A percentile compares a stretch with the other conserved stretches of the same genome.
Evolutionary conservation across 305 asterid species (phyloP).

Genomic region (Fraxinus velutina): DNA sequence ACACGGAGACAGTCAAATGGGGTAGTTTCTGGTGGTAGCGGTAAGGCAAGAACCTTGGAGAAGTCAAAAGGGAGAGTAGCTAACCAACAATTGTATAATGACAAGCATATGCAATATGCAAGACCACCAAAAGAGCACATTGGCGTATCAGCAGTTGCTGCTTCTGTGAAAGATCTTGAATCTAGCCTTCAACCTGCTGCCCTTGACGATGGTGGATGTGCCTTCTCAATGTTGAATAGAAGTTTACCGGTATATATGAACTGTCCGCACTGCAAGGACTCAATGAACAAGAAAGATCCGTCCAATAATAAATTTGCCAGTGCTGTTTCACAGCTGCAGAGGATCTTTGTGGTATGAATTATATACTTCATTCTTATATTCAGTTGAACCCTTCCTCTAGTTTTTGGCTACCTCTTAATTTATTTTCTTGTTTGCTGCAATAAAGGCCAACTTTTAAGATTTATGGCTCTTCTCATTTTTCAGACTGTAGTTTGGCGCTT

Average conservation of each 20-base stretch:
- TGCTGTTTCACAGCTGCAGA: slow-evolving; percentile 84
- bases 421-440: background rate
- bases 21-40: slow-evolving; percentile 32
- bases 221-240: slow-evolving; percentile 56
- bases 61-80: slow-evolving; percentile 53
- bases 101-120: slow-evolving; percentile 43
- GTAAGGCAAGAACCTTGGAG: slow-evolving; percentile 46
- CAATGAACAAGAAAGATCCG: slow-evolving; percentile 38
- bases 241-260: slow-evolving; percentile 80
- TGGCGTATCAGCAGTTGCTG: slow-evolving; percentile 28
- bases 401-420: background rate
- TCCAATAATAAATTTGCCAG: slow-evolving; percentile 60
- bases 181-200: slow-evolving; percentile 40
- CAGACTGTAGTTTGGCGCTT: background rate
- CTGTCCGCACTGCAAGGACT: slow-evolving; percentile 78
- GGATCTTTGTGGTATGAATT: slow-evolving; percentile 76
- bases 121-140: slow-evolving; percentile 44
- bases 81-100: slow-evolving; percentile 35
- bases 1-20: slow-evolving; percentile 63
- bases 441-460: background rate
- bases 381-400: background rate
- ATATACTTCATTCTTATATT: background rate
- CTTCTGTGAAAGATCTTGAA: slow-evolving; percentile 42
- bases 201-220: slow-evolving; percentile 47
- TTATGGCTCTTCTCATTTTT: background rate